Evolutionary conservation across 2,329 filamentous ascomycete species (phyloP), one percentile per base, ranked within the genome.

Genomic region (Penicillium griseofulvum): DNA sequence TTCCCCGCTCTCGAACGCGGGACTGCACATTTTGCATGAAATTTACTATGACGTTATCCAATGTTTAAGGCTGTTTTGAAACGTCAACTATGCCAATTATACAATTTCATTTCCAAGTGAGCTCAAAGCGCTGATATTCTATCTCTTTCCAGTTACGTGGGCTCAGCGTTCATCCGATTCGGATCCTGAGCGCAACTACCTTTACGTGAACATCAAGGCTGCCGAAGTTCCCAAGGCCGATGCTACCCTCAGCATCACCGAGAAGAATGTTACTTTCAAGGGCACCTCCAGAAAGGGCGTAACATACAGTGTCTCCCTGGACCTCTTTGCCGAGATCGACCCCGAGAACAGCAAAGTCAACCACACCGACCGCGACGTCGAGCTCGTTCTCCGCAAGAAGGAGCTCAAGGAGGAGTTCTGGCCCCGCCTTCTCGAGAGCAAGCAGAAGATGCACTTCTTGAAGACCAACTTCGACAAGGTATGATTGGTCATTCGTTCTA

Each of bases 401-500:
- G 91, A 96, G 72, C 83, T 94, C 63, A 90, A 91, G 78, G 86
- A 91, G 71, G 91, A 94, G 78, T 97, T 88, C 85, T 99, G 94
- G 94, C 92, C 92, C 61, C 87, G 94, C 62, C 83, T 99, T 70
- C 83, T 97, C 74, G 97, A 97, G 87, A 90, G 93, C 58, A 76
- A 81, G 65, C 88, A 90, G 83, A 96, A 91, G 82, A 80, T 90
- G 52, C 94, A 97, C 80, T 99, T 91, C 85, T 79, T 99, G 71
- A 96, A 96, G 87, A 97, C 94, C 63, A 89, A 99, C 80, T 99
- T 99, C 69, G 92, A 97, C 81, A 97, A 96, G 88, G 86, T 88
- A 74, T 57, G 81, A 42, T 34, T 36, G 22, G 9, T 36, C 48
- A 10, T 34, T 48, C 26, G 19, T 36, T 42, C 26, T 14, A n/a